Evolutionary conservation across 257 asterid genomes (phyloP).

Genomic region (Mitragyna speciosa): DNA sequence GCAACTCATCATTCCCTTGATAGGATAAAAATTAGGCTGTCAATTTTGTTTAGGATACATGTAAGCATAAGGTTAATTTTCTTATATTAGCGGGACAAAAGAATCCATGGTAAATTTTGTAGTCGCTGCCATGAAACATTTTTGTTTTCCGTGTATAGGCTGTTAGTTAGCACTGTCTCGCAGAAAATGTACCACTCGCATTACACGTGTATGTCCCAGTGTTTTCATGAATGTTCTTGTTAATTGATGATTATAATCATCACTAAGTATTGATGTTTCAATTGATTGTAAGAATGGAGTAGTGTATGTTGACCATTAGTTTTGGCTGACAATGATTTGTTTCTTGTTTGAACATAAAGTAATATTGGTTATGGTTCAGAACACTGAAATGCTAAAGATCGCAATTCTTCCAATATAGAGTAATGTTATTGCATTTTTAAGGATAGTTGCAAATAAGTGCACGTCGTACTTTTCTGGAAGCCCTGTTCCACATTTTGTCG

Average conservation of each 20-base stretch:
- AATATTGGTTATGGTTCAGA: neutral
- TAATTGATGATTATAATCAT: slow-evolving; percentile 28
- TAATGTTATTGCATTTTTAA: too few relatives aligned
- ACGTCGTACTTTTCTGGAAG: too few relatives aligned
- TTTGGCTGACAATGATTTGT: too few relatives aligned
- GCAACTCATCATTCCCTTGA: neutral
- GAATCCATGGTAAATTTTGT: slow-evolving; percentile 38
- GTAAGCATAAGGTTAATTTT: slow-evolving; percentile 29
- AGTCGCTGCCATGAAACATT: slow-evolving; percentile 35
- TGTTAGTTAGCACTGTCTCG: slow-evolving; percentile 29
- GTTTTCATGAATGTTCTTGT: neutral
- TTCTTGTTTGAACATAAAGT: too few relatives aligned
- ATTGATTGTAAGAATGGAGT: neutral
- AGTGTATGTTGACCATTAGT: neutral
- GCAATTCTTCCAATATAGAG: neutral
- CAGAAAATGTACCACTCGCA: slow-evolving; percentile 26
- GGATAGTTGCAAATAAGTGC: too few relatives aligned
- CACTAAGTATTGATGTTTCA: neutral
- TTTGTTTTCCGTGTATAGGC: slow-evolving; percentile 45
- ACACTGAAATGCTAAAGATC: neutral
- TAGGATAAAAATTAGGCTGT: neutral
- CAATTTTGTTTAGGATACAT: slow-evolving; percentile 41
- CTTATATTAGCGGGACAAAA: slow-evolving; percentile 1
- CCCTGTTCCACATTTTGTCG: too few relatives aligned
- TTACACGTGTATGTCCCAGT: slow-evolving; percentile 15